phyloP scores from a whole-genome alignment of 176 grass and related monocot species.

The Aegilops sharonensis region DNA sequence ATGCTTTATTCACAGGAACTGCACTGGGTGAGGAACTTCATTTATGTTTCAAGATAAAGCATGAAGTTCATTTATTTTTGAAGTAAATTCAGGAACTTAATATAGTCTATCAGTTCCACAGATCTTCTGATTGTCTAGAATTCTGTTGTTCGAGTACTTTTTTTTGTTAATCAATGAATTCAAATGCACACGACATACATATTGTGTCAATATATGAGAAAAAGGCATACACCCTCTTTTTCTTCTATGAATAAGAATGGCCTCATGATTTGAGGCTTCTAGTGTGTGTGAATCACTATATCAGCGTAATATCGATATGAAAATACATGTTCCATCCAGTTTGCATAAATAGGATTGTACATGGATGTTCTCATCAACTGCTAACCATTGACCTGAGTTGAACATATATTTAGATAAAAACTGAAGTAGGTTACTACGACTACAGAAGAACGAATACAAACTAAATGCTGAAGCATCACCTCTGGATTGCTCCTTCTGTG shows the following conservation, averaged over 20 bases:
- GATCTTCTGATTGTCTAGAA: background rate
- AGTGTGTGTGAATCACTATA: background rate
- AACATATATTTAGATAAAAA: background rate
- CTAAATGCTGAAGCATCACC: conserved; percentile 38
- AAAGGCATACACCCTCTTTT: background rate
- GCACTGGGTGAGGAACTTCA: background rate
- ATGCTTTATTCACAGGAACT: background rate
- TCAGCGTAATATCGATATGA: background rate
- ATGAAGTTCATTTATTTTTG: background rate
- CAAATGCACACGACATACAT: background rate
- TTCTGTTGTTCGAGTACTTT: background rate
- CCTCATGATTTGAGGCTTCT: background rate
- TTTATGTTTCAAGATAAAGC: background rate
- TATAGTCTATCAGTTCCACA: background rate
- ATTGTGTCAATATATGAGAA: conserved; percentile 5
- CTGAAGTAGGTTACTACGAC: background rate
- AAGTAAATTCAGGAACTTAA: background rate
- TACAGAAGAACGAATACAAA: conserved; percentile 7
- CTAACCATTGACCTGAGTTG: background rate
- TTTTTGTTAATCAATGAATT: background rate
- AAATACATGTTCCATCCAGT: background rate
- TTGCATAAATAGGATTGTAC: background rate
- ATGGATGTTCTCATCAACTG: background rate
- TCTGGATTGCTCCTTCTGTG: conserved; percentile 69
- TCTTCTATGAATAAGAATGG: background rate